phyloP scores from a whole-genome alignment of 2,329 filamentous ascomycete species.

The Leptographium radiaticola region DNA sequence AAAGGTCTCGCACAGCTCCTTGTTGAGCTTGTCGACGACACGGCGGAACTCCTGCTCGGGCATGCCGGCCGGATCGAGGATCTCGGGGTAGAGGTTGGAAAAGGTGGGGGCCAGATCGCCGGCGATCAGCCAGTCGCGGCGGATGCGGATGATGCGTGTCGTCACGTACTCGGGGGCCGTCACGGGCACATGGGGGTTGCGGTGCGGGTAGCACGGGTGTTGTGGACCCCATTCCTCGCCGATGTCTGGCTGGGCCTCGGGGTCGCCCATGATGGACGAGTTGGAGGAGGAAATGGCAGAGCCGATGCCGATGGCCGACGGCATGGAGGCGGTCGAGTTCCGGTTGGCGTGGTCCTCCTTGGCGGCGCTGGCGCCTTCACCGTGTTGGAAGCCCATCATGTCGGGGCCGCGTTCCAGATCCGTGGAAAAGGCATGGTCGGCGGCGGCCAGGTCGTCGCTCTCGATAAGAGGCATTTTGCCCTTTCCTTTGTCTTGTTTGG shows the following conservation, averaged over 20 bases:
- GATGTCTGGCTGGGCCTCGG: slow-evolving; percentile 49
- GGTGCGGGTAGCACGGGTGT: slow-evolving; percentile 88
- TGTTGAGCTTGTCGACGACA: slow-evolving; percentile 71
- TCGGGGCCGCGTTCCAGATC: slow-evolving; percentile 44
- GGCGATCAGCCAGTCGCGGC: slow-evolving; percentile 78
- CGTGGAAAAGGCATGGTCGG: slow-evolving; percentile 24
- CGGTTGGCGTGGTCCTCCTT: slow-evolving; percentile 10
- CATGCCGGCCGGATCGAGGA: slow-evolving; percentile 72
- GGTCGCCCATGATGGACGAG: slow-evolving; percentile 49
- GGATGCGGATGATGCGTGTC: slow-evolving; percentile 84
- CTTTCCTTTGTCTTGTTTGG: slow-evolving; percentile 31
- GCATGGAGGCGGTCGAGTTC: slow-evolving; percentile 33
- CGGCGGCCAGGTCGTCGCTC: slow-evolving; percentile 20
- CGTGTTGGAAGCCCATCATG: slow-evolving; percentile 14
- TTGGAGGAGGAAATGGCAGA: slow-evolving; percentile 42
- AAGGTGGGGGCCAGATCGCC: slow-evolving; percentile 89
- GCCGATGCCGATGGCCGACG: slow-evolving; percentile 40
- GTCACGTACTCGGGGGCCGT: slow-evolving; percentile 59
- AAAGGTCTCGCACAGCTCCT: slow-evolving; percentile 63
- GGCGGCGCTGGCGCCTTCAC: background rate
- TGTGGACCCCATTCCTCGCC: slow-evolving; percentile 83
- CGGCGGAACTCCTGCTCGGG: slow-evolving; percentile 76
- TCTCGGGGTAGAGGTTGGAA: slow-evolving; percentile 91
- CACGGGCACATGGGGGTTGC: slow-evolving; percentile 79
- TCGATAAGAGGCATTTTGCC: slow-evolving; percentile 25